Base-by-base conservation (phyloP, 495 filamentous ascomycete genomes). In the Aspergillus conjunctus region DNA sequence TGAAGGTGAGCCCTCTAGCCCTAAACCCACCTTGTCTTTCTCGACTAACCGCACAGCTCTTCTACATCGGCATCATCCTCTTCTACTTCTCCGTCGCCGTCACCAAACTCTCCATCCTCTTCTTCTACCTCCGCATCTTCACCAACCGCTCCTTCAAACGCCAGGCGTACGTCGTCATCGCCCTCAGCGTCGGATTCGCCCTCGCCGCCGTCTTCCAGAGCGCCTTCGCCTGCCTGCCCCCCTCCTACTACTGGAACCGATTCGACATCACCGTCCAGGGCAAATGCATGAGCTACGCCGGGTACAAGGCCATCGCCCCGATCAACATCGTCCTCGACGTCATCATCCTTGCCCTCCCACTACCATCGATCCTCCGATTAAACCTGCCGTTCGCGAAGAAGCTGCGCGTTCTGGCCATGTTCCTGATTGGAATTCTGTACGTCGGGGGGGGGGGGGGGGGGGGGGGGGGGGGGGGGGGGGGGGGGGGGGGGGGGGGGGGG, bases 61-160 rank as follows among this genome's bases (percentile, higher is more conserved):
- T 41, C 37, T 41, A 41, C 37, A 41, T 41, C 37, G 37, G 37
- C 37, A 41, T 41, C 37, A n/a, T 41, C 37, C 15, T 41, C 8
- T 41, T 41, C 8, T 41, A 41, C 15, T 32, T 41, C 15, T 37
- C 32, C 3, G 33, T 18, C 51, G 20, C 32, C 33, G 5, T 32
- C 33, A 54, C 51, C 32, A n/a, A 34, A 32, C 15, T 54, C 51
- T 37, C 51, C n/a, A 41, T 54, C 17, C 51, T 54, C 32, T 54
- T 54, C 51, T 54, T 54, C 51, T 54, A 54, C 51, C 37, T 32
- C 17, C 54, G 54, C 12, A 39, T 56, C 41, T 56, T 56, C 41
- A 44, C 54, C 20, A n/a, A 18, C 39, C 37, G 1, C 17, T 18
- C 7, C 44, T 48, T 56, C 14, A 26, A 46, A 26, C 18, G 32